phyloP scores from a whole-genome alignment of 129 eudicot genomes.

The Centaurea solstitialis region DNA sequence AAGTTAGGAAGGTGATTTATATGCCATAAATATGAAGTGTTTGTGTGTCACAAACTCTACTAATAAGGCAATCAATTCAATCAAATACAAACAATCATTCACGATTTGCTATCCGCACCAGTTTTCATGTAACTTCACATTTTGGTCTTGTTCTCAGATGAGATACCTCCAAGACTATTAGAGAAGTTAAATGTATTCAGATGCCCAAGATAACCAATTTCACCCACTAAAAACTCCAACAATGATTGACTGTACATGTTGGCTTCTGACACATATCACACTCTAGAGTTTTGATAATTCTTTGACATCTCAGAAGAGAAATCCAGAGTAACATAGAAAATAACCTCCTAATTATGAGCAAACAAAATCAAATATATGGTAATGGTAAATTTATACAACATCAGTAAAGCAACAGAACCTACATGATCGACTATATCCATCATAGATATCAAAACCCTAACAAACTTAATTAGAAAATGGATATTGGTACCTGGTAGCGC shows the following conservation, averaged over 20 bases:
- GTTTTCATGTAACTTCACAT: background rate
- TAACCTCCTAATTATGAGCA: background rate
- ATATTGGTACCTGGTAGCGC: background rate
- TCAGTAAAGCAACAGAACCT: constrained; percentile 8
- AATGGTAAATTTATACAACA: constrained; percentile 16
- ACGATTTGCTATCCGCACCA: constrained; percentile 3
- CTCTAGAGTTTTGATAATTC: background rate
- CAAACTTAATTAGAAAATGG: constrained; percentile 1
- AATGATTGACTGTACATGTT: background rate
- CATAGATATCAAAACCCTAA: constrained; percentile 16
- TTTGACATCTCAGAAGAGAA: constrained; percentile 15
- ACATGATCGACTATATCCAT: constrained; percentile 10
- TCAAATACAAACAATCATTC: background rate
- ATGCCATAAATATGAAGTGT: background rate
- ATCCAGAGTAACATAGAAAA: background rate
- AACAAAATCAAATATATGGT: constrained; percentile 5
- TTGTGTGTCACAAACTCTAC: constrained; percentile 7
- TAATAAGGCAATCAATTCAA: constrained; percentile 2
- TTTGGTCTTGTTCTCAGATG: background rate
- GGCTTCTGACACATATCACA: constrained; percentile 4
- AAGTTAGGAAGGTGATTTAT: background rate
- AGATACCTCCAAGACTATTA: constrained; percentile 1
- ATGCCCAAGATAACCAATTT: constrained; percentile 1
- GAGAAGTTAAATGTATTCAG: background rate
- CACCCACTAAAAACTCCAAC: background rate